A percentile compares a stretch with the other conserved stretches of the same genome.
Conservation (phyloP, 192 early-diverging fungal species). For the Coemansia sp. region DNA sequence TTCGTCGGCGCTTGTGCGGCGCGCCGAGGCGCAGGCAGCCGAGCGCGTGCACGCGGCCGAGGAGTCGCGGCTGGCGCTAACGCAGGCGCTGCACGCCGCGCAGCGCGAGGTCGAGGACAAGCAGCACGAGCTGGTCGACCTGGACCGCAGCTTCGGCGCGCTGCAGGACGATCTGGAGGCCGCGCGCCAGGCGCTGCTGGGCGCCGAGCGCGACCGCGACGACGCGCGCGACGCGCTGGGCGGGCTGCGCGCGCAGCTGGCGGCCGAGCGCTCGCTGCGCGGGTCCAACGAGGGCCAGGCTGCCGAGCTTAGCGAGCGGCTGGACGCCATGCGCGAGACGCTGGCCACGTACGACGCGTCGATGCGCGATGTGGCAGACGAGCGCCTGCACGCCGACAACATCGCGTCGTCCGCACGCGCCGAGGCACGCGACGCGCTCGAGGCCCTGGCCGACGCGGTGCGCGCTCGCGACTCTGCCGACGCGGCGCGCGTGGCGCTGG, state of each 20-base stretch:
- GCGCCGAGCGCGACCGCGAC: constrained; percentile 49
- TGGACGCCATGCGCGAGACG: constrained; percentile 46
- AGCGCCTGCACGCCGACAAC: constrained; percentile 77
- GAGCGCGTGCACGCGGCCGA: constrained; percentile 78
- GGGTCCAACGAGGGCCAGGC: constrained; percentile 52
- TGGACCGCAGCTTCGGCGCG: constrained; percentile 55
- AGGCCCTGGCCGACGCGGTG: constrained; percentile 64
- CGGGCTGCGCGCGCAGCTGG: constrained; percentile 34
- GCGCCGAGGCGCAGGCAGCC: constrained; percentile 67
- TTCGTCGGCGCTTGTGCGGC: constrained; percentile 12
- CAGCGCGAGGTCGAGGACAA: constrained; percentile 84
- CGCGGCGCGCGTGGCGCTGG: constrained; percentile 64
- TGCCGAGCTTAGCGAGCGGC: constrained; percentile 33
- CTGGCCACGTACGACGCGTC: constrained; percentile 68
- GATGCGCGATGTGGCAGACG: constrained; percentile 62
- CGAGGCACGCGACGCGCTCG: constrained; percentile 73
- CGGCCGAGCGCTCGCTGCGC: constrained; percentile 39
- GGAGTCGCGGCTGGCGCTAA: constrained; percentile 79
- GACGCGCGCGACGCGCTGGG: constrained; percentile 37
- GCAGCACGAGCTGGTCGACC: constrained; percentile 61
- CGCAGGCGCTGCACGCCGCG: constrained; percentile 72
- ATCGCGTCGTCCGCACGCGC: constrained; percentile 64
- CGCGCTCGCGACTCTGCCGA: constrained; percentile 68
- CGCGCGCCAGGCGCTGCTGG: constrained; percentile 28
- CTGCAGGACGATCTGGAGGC: constrained; percentile 54